Evolutionary conservation across 345 rosid genomes (phyloP).

Genomic region (Salix viminalis): DNA sequence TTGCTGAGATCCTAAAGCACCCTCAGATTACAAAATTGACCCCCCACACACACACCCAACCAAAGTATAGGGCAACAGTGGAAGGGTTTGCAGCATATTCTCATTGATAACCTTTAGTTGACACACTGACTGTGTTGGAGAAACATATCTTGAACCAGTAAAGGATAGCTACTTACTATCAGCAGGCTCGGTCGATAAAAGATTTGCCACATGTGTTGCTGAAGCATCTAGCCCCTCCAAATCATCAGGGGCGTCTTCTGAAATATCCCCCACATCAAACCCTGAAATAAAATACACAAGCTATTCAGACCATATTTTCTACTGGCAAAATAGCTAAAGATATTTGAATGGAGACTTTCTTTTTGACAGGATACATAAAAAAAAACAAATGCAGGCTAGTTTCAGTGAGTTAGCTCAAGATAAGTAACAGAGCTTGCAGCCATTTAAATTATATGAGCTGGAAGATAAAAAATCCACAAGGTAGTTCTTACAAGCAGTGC

Average conservation of each 20-base stretch:
- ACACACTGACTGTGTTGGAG: background rate
- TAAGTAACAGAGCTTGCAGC: background rate
- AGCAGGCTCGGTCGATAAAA: constrained; percentile 19
- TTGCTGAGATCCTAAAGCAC: background rate
- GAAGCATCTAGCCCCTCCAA: constrained; percentile 19
- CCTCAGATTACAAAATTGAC: background rate
- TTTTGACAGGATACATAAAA: background rate
- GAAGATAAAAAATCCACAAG: background rate
- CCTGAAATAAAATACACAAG: constrained; percentile 5
- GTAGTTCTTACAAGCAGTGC: constrained; percentile 17
- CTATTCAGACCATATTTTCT: constrained; percentile 3
- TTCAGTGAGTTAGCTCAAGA: background rate
- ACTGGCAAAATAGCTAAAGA: background rate
- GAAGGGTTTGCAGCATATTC: background rate
- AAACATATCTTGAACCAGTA: background rate
- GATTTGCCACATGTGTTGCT: constrained; percentile 19
- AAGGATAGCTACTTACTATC: constrained; percentile 13
- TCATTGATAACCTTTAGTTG: background rate
- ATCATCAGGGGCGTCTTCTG: constrained; percentile 18
- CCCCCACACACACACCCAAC: background rate
- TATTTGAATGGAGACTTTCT: background rate
- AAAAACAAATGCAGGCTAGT: background rate
- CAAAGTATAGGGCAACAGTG: background rate
- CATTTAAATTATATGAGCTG: background rate
- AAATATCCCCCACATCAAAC: constrained; percentile 16